Conservation (phyloP, 805 yeast species). For the Schwanniomyces yamadae region DNA sequence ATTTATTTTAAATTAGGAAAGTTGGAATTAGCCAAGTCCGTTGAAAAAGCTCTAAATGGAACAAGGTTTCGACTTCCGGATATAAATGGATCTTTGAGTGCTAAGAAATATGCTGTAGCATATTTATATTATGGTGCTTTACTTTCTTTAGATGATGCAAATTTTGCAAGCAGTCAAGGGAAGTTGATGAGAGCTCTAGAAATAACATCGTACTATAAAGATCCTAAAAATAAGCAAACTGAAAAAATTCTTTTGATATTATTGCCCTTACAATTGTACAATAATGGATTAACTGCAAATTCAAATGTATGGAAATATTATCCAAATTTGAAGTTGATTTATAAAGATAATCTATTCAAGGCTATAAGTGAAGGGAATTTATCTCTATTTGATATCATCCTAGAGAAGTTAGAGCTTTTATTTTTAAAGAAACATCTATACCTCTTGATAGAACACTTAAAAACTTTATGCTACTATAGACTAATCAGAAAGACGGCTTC, state of each 20-base stretch:
- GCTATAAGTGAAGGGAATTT: conserved; percentile 59
- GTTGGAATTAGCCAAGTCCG: conserved; percentile 69
- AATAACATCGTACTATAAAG: conserved; percentile 23
- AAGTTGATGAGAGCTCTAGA: conserved; percentile 53
- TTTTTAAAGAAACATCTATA: conserved; percentile 61
- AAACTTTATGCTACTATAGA: conserved; percentile 49
- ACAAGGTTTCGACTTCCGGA: conserved; percentile 54
- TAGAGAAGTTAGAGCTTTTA: conserved; percentile 46
- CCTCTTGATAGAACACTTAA: conserved; percentile 53
- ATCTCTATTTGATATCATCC: conserved; percentile 43
- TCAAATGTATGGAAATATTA: conserved; percentile 34
- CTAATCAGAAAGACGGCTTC: conserved; percentile 43
- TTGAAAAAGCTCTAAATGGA: conserved; percentile 66
- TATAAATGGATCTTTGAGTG: conserved; percentile 33
- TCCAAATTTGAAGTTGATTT: conserved; percentile 43
- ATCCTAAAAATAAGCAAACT: conserved; percentile 27
- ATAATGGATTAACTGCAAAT: conserved; percentile 48
- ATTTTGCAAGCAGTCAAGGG: conserved; percentile 49
- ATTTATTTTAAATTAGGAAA: conserved; percentile 67
- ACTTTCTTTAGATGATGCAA: conserved; percentile 63
- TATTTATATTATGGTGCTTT: conserved; percentile 71
- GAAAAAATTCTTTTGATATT: conserved; percentile 56
- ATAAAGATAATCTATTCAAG: conserved; percentile 44
- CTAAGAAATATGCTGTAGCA: conserved; percentile 49
- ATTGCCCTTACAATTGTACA: conserved; percentile 61